These are phyloP conservation scores for Actinomortierella wolfii DNA, from an alignment of 371 early-diverging fungal genomes.

Conservation along the genomic window DNA sequence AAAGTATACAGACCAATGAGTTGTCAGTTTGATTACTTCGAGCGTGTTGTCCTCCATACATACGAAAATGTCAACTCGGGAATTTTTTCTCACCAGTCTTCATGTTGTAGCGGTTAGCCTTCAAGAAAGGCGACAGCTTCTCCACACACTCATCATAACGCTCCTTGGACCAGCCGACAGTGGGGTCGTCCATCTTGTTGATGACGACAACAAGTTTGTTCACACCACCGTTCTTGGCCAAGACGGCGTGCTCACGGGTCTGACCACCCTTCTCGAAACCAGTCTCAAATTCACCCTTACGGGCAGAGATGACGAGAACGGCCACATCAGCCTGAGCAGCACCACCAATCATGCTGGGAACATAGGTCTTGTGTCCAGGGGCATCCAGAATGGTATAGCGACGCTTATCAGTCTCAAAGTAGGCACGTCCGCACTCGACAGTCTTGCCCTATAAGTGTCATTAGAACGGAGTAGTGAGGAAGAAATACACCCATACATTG, in stretches of 20 bases:
- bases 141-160: constrained; percentile 88
- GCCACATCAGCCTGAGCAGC: constrained; percentile 98
- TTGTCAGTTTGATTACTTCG: neutral
- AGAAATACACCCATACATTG: too few species aligned
- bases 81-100: constrained; percentile 60
- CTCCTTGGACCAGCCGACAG: constrained; percentile 92
- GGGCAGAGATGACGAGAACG: constrained; percentile 97
- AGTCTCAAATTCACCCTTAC: constrained; percentile 99
- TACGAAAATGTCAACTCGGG: neutral
- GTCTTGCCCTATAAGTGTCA: constrained; percentile 81
- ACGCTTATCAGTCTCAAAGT: constrained; percentile 95
- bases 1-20: constrained; percentile 1
- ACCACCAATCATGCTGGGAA: constrained; percentile 99
- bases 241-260: constrained; percentile 97
- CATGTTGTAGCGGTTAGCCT: constrained; percentile 89
- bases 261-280: constrained; percentile 99
- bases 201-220: constrained; percentile 89
- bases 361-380: constrained; percentile 99
- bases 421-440: constrained; percentile 96
- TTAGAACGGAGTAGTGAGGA: neutral
- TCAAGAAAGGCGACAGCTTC: constrained; percentile 91
- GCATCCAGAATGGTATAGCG: constrained; percentile 97
- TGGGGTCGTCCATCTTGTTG: constrained; percentile 99
- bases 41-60: neutral
- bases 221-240: constrained; percentile 98